A percentile compares a stretch with the other conserved stretches of the same genome.
phyloP scores from a whole-genome alignment of 108 stramenopile genomes.

The Conticribra guillardii region DNA sequence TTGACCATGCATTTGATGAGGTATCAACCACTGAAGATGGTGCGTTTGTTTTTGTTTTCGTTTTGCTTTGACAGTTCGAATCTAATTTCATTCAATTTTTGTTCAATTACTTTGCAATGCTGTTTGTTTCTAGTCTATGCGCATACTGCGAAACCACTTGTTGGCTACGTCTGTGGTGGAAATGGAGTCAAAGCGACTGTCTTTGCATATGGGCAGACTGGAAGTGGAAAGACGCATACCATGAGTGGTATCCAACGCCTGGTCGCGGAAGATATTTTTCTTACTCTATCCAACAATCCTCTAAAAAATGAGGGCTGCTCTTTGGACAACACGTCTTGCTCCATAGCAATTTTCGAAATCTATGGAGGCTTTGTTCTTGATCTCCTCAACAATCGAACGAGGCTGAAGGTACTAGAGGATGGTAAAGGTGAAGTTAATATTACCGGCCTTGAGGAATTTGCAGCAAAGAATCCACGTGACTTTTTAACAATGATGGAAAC shows the following conservation, averaged over 20 bases:
- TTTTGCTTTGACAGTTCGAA: no score
- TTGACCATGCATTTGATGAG: conserved; percentile 95
- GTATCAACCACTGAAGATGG: conserved; percentile 66
- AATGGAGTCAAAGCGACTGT: conserved; percentile 80
- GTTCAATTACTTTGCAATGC: no score
- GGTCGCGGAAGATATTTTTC: conserved; percentile 91
- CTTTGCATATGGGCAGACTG: conserved; percentile 94
- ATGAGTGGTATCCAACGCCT: conserved; percentile 93
- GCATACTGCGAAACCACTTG: conserved; percentile 85
- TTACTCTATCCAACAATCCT: conserved; percentile 44
- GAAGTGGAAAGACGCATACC: conserved; percentile 93
- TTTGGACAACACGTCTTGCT: conserved; percentile 56
- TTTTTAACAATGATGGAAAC: conserved; percentile 83
- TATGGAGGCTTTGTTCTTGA: conserved; percentile 98
- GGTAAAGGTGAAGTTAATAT: conserved; percentile 95
- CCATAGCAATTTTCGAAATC: conserved; percentile 94
- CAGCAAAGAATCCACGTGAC: conserved; percentile 70
- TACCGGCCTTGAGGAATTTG: conserved; percentile 87
- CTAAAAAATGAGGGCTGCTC: conserved; percentile 40
- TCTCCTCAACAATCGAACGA: conserved; percentile 90
- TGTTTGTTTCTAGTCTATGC: no score
- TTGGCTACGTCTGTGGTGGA: conserved; percentile 82
- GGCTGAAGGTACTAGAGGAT: conserved; percentile 94
- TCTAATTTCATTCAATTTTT: no score
- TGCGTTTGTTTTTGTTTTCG: no score